phyloP scores from a whole-genome alignment of 2,329 filamentous ascomycete species.

The Penicillium sp. region DNA sequence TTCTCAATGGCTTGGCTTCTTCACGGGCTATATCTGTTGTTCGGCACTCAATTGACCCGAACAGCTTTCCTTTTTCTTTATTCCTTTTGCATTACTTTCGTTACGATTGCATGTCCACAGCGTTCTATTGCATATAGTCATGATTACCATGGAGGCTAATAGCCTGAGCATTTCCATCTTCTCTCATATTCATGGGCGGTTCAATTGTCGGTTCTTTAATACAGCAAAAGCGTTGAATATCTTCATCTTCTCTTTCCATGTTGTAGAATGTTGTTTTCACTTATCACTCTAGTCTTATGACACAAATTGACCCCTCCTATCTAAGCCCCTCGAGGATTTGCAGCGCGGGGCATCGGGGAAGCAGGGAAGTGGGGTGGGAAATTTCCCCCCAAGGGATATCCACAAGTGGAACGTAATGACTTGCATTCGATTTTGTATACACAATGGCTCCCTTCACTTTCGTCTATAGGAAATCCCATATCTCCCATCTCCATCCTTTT shows the following conservation, averaged over 20 bases:
- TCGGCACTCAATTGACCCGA: neutral
- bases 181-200: neutral
- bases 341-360: constrained; percentile 10
- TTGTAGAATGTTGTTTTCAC: neutral
- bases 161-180: neutral
- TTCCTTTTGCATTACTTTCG: neutral
- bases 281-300: neutral
- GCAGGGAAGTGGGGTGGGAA: constrained; percentile 8
- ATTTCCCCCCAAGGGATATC: neutral
- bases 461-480: neutral
- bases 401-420: neutral
- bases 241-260: neutral
- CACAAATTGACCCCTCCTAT: neutral
- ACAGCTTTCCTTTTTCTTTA: neutral
- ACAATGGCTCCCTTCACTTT: neutral
- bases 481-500: constrained; percentile 1
- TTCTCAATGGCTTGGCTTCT: neutral
- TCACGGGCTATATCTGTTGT: neutral
- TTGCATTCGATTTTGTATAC: neutral
- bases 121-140: constrained; percentile 5
- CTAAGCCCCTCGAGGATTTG: constrained; percentile 2
- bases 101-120: constrained; percentile 4
- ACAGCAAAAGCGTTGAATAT: constrained; percentile 1
- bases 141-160: constrained; percentile 2
- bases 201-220: constrained; percentile 1